Conservation (phyloP, 257 asterid species). For the Salvia rosmarinus region DNA sequence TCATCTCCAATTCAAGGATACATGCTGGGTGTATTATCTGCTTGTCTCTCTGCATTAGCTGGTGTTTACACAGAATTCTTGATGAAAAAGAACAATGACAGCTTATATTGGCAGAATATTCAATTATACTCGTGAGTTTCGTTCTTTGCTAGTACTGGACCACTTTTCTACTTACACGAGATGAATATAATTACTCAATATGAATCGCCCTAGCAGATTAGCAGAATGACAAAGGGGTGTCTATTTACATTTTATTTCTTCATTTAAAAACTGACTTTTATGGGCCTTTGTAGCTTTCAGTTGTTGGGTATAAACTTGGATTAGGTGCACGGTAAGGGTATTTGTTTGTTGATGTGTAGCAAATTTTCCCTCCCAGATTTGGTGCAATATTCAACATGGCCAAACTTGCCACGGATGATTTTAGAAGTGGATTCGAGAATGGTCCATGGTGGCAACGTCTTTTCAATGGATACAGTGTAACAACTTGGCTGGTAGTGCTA, state of each 20-base stretch:
- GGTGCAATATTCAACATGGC: constrained; percentile 94
- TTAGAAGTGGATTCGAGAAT: constrained; percentile 83
- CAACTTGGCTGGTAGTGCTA: constrained; percentile 94
- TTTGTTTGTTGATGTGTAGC: constrained; percentile 30
- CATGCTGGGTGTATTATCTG: constrained; percentile 80
- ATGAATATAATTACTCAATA: constrained; percentile 2
- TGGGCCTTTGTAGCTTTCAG: constrained; percentile 7
- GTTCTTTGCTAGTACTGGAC: constrained; percentile 12
- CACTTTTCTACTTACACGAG: constrained; percentile 13
- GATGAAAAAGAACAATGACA: constrained; percentile 98
- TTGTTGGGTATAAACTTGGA: constrained; percentile 18
- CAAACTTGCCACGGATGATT: constrained; percentile 77
- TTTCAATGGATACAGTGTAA: constrained; percentile 70
- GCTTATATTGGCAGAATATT: constrained; percentile 95
- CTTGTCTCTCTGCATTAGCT: constrained; percentile 94
- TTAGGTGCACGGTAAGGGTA: constrained; percentile 21
- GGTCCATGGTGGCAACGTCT: constrained; percentile 98
- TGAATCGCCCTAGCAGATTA: not conserved
- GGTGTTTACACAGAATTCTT: constrained; percentile 98
- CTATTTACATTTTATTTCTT: not conserved
- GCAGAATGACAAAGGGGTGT: not conserved
- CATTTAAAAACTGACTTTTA: not conserved
- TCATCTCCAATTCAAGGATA: constrained; percentile 95
- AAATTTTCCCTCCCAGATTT: constrained; percentile 59
- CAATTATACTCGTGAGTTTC: constrained; percentile 83